Conservation (phyloP, 164 flowering plant species). For the Aristolochia fimbriata region DNA sequence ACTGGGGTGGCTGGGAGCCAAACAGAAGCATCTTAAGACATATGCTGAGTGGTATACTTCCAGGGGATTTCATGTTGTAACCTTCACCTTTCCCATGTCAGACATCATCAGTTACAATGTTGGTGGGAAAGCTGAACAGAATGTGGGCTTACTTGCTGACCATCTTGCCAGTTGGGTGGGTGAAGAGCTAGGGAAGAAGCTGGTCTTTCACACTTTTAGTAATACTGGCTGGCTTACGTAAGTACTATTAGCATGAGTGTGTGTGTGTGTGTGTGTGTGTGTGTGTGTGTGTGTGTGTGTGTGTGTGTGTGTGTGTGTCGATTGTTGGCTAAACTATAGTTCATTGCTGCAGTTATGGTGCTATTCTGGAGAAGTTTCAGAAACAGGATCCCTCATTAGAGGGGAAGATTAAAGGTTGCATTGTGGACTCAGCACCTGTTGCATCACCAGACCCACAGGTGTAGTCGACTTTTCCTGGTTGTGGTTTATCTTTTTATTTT, state of each 20-base stretch:
- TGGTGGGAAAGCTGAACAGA: slow-evolving; percentile 88
- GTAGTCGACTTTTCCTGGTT: no score
- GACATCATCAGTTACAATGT: slow-evolving; percentile 73
- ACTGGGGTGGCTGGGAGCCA: slow-evolving; percentile 97
- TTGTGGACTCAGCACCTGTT: slow-evolving; percentile 97
- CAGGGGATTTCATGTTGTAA: slow-evolving; percentile 86
- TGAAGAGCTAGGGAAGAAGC: slow-evolving; percentile 65
- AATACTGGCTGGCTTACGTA: slow-evolving; percentile 98
- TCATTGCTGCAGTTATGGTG: slow-evolving; percentile 59
- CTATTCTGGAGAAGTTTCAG: slow-evolving; percentile 64
- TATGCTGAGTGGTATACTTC: slow-evolving; percentile 97
- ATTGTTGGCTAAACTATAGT: slow-evolving; percentile 2
- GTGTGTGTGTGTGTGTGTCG: neutral
- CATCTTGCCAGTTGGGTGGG: slow-evolving; percentile 81
- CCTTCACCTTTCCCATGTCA: slow-evolving; percentile 90
- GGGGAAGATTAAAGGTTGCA: slow-evolving; percentile 70
- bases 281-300: neutral
- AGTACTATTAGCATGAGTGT: slow-evolving; percentile 29
- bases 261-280: neutral
- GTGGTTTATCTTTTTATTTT: no score
- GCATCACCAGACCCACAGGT: slow-evolving; percentile 95
- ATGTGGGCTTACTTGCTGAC: slow-evolving; percentile 65
- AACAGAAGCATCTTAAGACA: slow-evolving; percentile 83
- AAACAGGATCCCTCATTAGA: slow-evolving; percentile 49
- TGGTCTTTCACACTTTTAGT: slow-evolving; percentile 90